Base-by-base conservation (phyloP, 83 land plant species). In the Diphasiastrum complanatum region DNA sequence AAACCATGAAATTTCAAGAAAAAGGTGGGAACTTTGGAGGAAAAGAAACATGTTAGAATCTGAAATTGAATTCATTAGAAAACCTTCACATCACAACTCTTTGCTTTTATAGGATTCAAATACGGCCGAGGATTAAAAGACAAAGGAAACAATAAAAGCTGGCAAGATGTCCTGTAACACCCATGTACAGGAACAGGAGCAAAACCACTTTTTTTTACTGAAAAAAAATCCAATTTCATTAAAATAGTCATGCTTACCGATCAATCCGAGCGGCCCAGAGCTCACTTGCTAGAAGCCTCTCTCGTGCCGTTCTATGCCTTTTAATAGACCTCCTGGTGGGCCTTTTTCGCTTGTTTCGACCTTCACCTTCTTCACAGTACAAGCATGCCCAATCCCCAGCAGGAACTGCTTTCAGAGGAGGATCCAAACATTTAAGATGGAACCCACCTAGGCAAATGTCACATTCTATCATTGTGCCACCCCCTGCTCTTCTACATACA, bases 221-320 rank as follows among this genome's bases (percentile, higher is more conserved):
- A 14, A 31, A 40, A 8, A 8, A 16, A 8, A 40, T 8, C 12
- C 8, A 40, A 40, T 40, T 16, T 40, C 12, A 40, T 8, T 40
- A 8, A 8, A 40, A 40, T 8, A 8, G 43, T 8, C 16, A 38
- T 12, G 1, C 32, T 25, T 64, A 87, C 93, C 88, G 79, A 31
- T 84, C 83, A 41, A 87, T 87, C 34, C 78, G 65, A 24, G 93
- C 89, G 47, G 99, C 99, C 92, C 89, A 95, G 38, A 95, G 61
- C 60, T 95, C 81, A 30, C 81, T 66, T 2, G 86, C 78, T 22
- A 95, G 85, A 6, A 95, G 72, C 78, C 83, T 82, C 75, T 95
- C 96, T 64, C 86, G 83, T 3, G 77, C 71, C 31, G 89, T 84
- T 64, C 83, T 81, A 23, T 47, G 74, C 61, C 63, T 83, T 63